phyloP scores from a whole-genome alignment of 2,329 filamentous ascomycete genomes.

The Penicillium sp. region DNA sequence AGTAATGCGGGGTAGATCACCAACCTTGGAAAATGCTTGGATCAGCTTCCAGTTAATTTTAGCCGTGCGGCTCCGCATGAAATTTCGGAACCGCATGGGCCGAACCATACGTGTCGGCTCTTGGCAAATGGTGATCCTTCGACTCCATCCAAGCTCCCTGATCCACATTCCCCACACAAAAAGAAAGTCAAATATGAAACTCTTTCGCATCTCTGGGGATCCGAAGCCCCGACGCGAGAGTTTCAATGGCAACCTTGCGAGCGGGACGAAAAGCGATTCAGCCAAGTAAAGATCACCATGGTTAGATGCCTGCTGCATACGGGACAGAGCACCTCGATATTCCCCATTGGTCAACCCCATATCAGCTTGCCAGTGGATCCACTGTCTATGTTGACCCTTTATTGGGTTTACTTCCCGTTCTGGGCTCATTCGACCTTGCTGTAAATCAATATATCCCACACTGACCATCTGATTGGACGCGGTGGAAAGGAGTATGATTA shows the following conservation, averaged over 20 bases:
- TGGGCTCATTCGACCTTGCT: not conserved
- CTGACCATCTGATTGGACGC: not conserved
- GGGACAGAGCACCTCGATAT: too few species aligned
- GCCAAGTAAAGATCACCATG: not conserved
- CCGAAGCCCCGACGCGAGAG: not conserved
- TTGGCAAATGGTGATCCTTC: not conserved
- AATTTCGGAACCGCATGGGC: constrained; percentile 2
- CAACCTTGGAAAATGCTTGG: not conserved
- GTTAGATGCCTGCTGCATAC: too few species aligned
- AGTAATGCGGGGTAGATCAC: not conserved
- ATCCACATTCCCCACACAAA: not conserved
- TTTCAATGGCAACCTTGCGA: not conserved
- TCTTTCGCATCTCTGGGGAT: not conserved
- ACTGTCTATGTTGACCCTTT: too few species aligned
- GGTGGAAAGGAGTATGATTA: not conserved
- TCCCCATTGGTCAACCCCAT: not conserved
- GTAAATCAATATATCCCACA: not conserved
- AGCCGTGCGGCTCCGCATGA: constrained; percentile 12
- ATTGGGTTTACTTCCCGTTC: not conserved
- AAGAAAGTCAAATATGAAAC: not conserved
- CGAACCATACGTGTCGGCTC: not conserved
- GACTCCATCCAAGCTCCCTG: not conserved
- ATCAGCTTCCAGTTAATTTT: not conserved
- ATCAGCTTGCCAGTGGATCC: not conserved
- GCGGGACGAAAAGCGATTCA: too few species aligned